Percentiles rank a stretch among this genome's conserved stretches.
phyloP scores from a whole-genome alignment of 169 alveolate genomes.

The Plasmodium knowlesi region DNA sequence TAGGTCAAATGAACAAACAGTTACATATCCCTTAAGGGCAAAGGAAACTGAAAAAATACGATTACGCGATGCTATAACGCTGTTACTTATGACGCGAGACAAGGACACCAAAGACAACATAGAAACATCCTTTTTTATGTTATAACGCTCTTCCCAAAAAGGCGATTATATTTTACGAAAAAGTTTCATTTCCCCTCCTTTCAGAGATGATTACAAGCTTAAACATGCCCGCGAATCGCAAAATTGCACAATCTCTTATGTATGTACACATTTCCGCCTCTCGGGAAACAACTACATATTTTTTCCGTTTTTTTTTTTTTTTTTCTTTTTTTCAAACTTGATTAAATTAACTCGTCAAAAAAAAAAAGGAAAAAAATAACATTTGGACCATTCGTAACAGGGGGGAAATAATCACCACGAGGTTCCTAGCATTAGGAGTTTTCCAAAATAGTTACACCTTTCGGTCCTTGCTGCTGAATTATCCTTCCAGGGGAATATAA shows the following conservation, averaged over 20 bases:
- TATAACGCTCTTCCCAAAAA: not conserved
- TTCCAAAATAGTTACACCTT: not conserved
- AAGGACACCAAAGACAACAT: not conserved
- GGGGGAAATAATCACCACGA: not conserved
- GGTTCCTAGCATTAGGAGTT: not conserved
- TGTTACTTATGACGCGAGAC: not conserved
- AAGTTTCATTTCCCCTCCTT: not conserved
- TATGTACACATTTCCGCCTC: conserved; percentile 27
- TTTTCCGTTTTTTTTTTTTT: not conserved
- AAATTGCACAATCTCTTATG: not conserved
- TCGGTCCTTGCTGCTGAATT: not conserved
- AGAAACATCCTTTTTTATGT: conserved; percentile 22
- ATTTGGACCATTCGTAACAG: not conserved
- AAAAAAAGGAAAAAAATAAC: not conserved
- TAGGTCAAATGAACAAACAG: not conserved
- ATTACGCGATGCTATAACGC: not conserved
- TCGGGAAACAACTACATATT: not conserved
- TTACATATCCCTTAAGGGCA: not conserved
- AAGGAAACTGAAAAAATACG: not conserved
- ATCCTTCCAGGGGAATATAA: not conserved
- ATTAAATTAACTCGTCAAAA: not conserved
- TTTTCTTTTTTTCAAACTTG: not conserved
- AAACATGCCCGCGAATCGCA: not conserved
- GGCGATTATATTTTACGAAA: not conserved
- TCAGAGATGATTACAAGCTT: not conserved